Base-by-base conservation (phyloP, 306 rosid species). In the Gynostemma pentaphyllum region DNA sequence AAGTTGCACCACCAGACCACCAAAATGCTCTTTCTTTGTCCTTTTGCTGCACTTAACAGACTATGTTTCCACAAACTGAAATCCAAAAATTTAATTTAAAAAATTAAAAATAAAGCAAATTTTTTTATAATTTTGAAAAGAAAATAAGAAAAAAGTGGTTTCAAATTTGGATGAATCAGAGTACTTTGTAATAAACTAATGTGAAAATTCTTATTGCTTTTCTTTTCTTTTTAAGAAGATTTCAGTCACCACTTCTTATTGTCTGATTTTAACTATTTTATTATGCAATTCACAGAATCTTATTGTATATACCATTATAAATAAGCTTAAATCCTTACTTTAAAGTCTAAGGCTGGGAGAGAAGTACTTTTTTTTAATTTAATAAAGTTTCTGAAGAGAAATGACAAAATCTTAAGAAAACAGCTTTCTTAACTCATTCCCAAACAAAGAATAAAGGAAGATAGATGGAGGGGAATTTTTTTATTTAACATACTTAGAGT, bases 191-290 rank as follows among this genome's bases (percentile, higher is more conserved):
- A 30, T 59, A 59, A 59, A 59, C 64, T 32, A 59, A 36, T 59
- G 1, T 0, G 7, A 19, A 59, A 59, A 37, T 10, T 37, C 30
- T 10, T 10, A 4, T 57, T 10, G 2, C 46, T 19, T 36, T 57
- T 40, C 46, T 56, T 56, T 56, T 34, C 45, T 56, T 56, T 32
- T 54, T 5, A 36, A 59, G 47, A 18, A 59, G 62, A 4, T 57
- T 59, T 21, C 64, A 59, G 64, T 21, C 64, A 59, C 64, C 64
- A 59, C 64, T 59, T 59, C 45, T 59, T 34, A 18, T 36, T 59
- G 64, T 59, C 64, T 34, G n/a, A 54, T 56, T 11, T 4, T 36
- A 54, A 2, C 29, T n/a, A 18, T n/a, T 32, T 26, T n/a, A n/a
- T n/a, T n/a, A n/a, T 34, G 27, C 62, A 18, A 56, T 56, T 34